These are phyloP conservation scores for Candida maesae DNA, from an alignment of 805 yeast species.

Conservation along the genomic window DNA sequence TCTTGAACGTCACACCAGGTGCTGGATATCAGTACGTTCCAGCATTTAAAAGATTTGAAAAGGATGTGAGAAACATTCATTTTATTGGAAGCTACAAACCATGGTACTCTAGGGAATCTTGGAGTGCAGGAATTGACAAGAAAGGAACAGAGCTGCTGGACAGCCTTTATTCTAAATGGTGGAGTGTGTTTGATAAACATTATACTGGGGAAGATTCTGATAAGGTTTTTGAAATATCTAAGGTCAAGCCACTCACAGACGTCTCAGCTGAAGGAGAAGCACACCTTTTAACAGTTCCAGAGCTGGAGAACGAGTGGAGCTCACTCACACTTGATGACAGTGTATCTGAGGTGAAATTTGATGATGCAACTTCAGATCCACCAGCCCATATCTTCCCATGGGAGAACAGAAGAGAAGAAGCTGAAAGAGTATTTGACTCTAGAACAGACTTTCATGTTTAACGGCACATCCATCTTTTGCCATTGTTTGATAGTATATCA, in stretches of 20 bases:
- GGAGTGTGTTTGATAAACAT: constrained; percentile 18
- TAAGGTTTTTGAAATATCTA: constrained; percentile 9
- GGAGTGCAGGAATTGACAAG: constrained; percentile 8
- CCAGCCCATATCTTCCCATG: constrained; percentile 26
- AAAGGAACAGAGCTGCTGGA: constrained; percentile 12
- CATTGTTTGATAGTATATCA: too few species aligned
- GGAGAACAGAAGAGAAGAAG: constrained; percentile 17
- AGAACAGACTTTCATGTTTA: constrained; percentile 19
- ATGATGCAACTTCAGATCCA: neutral
- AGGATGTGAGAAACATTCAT: constrained; percentile 48
- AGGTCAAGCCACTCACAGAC: constrained; percentile 7
- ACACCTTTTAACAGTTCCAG: constrained; percentile 10
- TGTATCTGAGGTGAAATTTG: neutral
- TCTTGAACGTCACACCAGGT: constrained; percentile 74
- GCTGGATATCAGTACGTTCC: constrained; percentile 71
- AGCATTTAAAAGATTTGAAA: constrained; percentile 51
- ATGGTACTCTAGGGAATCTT: constrained; percentile 33
- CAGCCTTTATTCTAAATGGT: constrained; percentile 18
- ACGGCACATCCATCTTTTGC: too few species aligned
- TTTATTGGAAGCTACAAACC: constrained; percentile 65
- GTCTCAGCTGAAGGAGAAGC: constrained; percentile 15
- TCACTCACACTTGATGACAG: constrained; percentile 3
- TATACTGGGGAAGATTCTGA: constrained; percentile 19
- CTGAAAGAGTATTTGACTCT: constrained; percentile 17
- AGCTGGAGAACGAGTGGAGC: constrained; percentile 15